Evolutionary conservation across 176 grass and related monocot species (phyloP).

Genomic region (Dactylis glomerata): DNA sequence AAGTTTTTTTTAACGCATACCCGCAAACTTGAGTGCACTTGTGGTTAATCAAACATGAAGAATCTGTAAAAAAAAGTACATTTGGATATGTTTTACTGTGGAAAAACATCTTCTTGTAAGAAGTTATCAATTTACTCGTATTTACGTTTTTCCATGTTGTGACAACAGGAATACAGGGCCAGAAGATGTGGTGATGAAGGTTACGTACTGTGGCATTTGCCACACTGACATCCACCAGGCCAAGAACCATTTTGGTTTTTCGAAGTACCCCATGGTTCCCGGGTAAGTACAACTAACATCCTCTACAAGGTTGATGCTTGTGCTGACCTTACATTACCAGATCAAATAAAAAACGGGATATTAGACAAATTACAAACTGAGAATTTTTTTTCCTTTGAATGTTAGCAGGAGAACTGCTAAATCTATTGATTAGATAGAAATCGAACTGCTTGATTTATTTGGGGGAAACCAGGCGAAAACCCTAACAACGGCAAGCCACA

Average conservation of each 20-base stretch:
- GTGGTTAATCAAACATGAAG: not conserved
- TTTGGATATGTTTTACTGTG: not conserved
- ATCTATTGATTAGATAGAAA: too few species aligned
- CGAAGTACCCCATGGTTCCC: conserved; percentile 95
- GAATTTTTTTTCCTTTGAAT: too few species aligned
- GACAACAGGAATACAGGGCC: conserved; percentile 58
- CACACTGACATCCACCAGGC: conserved; percentile 90
- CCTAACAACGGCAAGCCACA: too few species aligned
- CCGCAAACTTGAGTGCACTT: not conserved
- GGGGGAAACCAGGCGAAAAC: too few species aligned
- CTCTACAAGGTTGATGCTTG: too few species aligned
- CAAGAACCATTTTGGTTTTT: conserved; percentile 81
- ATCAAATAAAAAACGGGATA: too few species aligned
- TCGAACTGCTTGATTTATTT: too few species aligned
- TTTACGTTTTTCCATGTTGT: not conserved
- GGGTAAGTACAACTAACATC: conserved; percentile 39
- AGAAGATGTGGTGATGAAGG: conserved; percentile 82
- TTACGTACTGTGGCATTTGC: conserved; percentile 81
- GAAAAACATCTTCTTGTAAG: not conserved
- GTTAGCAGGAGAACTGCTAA: too few species aligned
- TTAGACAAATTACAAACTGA: too few species aligned
- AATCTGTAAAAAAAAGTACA: not conserved
- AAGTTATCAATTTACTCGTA: not conserved
- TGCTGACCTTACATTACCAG: too few species aligned
- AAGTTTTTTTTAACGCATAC: too few species aligned